A percentile compares a stretch with the other conserved stretches of the same genome.
Evolutionary conservation across 495 filamentous ascomycete genomes (phyloP).

Genomic region (Xylaria sp.): DNA sequence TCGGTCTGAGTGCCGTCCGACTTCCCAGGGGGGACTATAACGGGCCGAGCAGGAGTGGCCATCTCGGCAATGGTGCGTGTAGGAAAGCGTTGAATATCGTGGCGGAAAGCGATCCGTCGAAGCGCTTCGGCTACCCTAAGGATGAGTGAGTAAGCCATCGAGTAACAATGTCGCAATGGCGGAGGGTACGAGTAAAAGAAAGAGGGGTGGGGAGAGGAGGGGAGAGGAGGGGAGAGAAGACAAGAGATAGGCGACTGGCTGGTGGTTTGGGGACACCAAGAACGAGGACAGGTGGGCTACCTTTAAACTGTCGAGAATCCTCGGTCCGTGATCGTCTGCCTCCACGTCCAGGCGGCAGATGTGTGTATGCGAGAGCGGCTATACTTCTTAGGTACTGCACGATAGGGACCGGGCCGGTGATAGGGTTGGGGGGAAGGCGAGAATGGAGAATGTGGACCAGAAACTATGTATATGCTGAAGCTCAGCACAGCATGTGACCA

Average conservation of each 20-base stretch:
- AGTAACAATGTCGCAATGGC: not conserved
- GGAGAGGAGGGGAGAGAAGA: too few species aligned
- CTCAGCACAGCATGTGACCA: conserved; percentile 17
- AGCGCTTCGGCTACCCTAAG: conserved; percentile 44
- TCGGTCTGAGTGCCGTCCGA: conserved; percentile 53
- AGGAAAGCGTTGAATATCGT: conserved; percentile 44
- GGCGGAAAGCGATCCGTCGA: conserved; percentile 47
- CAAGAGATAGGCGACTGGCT: not conserved
- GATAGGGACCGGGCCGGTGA: conserved; percentile 11
- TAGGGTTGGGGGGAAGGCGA: conserved; percentile 7
- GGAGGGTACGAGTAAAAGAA: conserved; percentile 5
- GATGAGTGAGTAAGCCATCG: conserved; percentile 16
- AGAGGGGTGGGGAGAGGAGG: not conserved
- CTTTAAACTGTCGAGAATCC: not conserved
- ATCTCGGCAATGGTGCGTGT: conserved; percentile 52
- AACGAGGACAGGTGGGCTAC: conserved; percentile 1
- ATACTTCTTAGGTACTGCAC: not conserved
- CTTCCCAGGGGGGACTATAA: conserved; percentile 40
- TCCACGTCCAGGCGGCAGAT: conserved; percentile 6
- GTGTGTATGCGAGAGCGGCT: not conserved
- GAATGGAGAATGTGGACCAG: not conserved
- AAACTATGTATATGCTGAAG: not conserved
- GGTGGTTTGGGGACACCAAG: not conserved
- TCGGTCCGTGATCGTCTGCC: not conserved
- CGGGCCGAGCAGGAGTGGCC: conserved; percentile 51